Base-by-base conservation (phyloP, 768 basidiomycete genomes). In the Serendipita sp. region DNA sequence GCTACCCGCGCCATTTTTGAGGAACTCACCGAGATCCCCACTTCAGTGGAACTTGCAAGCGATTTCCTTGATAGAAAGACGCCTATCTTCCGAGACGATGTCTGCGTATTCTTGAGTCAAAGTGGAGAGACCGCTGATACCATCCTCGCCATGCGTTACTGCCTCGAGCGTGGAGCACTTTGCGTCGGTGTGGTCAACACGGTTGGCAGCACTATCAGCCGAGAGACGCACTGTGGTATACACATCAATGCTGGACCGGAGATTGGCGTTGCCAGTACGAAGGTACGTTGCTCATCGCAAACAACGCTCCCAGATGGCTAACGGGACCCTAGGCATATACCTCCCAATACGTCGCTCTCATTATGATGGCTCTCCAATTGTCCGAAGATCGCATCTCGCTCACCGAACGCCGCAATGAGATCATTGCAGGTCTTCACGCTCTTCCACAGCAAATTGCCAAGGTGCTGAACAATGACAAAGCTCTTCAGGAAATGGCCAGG, bases 161-260 rank as follows among this genome's bases (percentile, higher is more conserved):
- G 94, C 75, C 74, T 96, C 71, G 96, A 99, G 74, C 83, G 96
- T 66, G 96, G 96, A 51, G 95, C 96, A 5, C 84, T 99, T 48
- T 94, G 90, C 73, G 83, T 99, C 53, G 96, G 96, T 78, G 90
- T 98, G 62, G 93, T 99, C 75, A 98, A 99, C 79, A 94, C 92
- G 41, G 96, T 99, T 70, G 96, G 96, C 58, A 96, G 93, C 28
- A 97, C 95, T 2, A 83, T 98, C 70, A 97, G 95, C 47, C 89
- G 95, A 72, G 93, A 98, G 77, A 93, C 94, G 2, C 96, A 99
- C 78, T 96, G 93, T 68, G 96, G 96, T 87, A 86, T 99, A 63
- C 96, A 98, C 78, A 97, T 99, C 79, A 99, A 99, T 72, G 96
- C 93, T 71, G 93, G 93, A 18, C 94, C 94, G 64, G 94, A 98